Evolutionary conservation across 352 stramenopile species (phyloP), one percentile per base, ranked within the genome.

Genomic region (Pythium scleroteichum): DNA sequence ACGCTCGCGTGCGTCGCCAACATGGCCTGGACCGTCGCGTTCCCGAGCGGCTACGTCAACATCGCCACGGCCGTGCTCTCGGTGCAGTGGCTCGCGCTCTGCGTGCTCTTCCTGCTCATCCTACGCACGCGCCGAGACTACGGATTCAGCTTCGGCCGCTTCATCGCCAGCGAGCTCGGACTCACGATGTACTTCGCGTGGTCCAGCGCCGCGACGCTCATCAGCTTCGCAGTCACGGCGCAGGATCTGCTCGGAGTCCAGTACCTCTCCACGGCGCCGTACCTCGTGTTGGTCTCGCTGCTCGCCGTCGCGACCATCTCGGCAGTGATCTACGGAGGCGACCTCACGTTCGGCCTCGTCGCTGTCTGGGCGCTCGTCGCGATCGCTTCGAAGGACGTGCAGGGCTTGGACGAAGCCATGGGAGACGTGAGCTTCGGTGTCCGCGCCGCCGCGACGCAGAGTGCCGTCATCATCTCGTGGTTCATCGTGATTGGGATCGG

Each of bases 131-230:
- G 79, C 12, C 71, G 69, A 38, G 65, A 79, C 20, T 59, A 69
- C 10, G 67, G 68, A 33, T 83, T 85, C 42, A 70, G 73, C 27
- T 61, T 82, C 35, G 68, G 69, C 35, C 79, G 76, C 24, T 90
- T 73, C 63, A 12, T 88, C 23, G 53, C 78, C 40, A 87, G 74
- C 32, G 81, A 90, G 63, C 67, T 93, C 45, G 77, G 75, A 8
- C 33, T 93, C 22, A 78, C 69, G 19, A 38, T 87, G 32, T 93
- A 93, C 57, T 93, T 91, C 47, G 78, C 78, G 19, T 93, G 83
- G 83, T 87, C 76, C 10, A 85, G 72, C 40, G 81, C 73, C 17
- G 81, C 83, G 42, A 86, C 73, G 52, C 71, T 90, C 33, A 91
- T 93, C 69, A 84, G 69, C 62, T 64, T 93, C 51, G 75, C 78